Evolutionary conservation across 169 alveolate species (phyloP).

Genomic region (Cryptosporidium andersoni): DNA sequence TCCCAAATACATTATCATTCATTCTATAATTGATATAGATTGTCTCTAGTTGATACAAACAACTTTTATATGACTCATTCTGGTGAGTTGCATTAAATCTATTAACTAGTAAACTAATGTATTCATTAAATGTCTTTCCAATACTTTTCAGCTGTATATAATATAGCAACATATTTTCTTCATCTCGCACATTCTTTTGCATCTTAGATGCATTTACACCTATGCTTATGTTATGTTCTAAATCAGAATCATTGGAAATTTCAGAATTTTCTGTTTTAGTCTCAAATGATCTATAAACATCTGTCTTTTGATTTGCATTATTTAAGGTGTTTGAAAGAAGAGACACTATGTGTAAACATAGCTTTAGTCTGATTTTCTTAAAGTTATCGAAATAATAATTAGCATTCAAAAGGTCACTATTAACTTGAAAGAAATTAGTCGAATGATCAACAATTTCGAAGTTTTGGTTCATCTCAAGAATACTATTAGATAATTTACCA

Average conservation of each 20-base stretch:
- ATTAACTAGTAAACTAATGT: conserved; percentile 16
- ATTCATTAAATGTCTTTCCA: conserved; percentile 24
- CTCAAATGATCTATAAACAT: neutral
- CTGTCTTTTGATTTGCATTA: neutral
- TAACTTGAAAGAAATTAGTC: conserved; percentile 25
- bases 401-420: conserved; percentile 8
- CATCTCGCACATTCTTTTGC: conserved; percentile 13
- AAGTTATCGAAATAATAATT: conserved; percentile 40
- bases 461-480: conserved; percentile 12
- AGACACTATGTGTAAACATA: conserved; percentile 17
- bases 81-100: conserved; percentile 32
- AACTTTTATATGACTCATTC: conserved; percentile 37
- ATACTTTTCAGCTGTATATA: conserved; percentile 41
- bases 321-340: conserved; percentile 17
- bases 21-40: conserved; percentile 41
- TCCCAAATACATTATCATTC: conserved; percentile 30
- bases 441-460: conserved; percentile 60
- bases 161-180: conserved; percentile 21
- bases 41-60: conserved; percentile 28
- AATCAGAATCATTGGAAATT: conserved; percentile 1
- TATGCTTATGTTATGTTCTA: neutral
- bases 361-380: conserved; percentile 36
- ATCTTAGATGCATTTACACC: neutral
- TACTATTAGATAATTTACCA: conserved; percentile 13
- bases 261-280: too few relatives aligned